Evolutionary conservation across 176 grass and related monocot species (phyloP).

Genomic region (Thalia dealbata): DNA sequence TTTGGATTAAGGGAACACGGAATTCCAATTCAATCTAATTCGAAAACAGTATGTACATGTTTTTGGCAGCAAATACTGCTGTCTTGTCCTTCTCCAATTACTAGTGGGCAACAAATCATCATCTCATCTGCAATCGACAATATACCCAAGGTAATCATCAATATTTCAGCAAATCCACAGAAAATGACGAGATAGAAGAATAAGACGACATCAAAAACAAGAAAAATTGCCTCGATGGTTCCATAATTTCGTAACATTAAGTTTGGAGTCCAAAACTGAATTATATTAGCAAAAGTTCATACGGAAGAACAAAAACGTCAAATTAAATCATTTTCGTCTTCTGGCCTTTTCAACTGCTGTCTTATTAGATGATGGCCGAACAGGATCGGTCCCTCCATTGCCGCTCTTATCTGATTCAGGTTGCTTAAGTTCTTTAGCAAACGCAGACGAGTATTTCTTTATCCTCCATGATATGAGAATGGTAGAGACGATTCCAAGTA

Average conservation of each 20-base stretch:
- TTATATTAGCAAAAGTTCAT: neutral
- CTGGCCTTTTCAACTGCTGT: neutral
- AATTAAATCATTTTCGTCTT: neutral
- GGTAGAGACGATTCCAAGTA: conserved; percentile 68
- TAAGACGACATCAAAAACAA: neutral
- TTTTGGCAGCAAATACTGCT: too few species aligned
- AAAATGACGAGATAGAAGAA: neutral
- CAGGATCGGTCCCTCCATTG: neutral
- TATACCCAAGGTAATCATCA: too few species aligned
- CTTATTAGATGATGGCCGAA: neutral
- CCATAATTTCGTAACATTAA: neutral
- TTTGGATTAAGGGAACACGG: too few species aligned
- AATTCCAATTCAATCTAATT: too few species aligned
- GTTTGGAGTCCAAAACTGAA: neutral
- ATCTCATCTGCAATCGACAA: too few species aligned
- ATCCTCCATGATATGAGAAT: conserved; percentile 89
- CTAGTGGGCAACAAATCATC: too few species aligned
- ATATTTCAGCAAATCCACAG: too few species aligned
- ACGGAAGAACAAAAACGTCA: neutral
- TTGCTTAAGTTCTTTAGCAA: conserved; percentile 37
- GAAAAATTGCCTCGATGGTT: neutral
- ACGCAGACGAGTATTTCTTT: conserved; percentile 70
- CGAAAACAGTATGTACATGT: too few species aligned
- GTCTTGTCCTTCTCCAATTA: too few species aligned
- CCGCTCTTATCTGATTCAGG: neutral